Percentiles rank a stretch among this genome's conserved stretches.
Conservation (phyloP, 2,329 filamentous ascomycete genomes). For the Xylaria sp. region DNA sequence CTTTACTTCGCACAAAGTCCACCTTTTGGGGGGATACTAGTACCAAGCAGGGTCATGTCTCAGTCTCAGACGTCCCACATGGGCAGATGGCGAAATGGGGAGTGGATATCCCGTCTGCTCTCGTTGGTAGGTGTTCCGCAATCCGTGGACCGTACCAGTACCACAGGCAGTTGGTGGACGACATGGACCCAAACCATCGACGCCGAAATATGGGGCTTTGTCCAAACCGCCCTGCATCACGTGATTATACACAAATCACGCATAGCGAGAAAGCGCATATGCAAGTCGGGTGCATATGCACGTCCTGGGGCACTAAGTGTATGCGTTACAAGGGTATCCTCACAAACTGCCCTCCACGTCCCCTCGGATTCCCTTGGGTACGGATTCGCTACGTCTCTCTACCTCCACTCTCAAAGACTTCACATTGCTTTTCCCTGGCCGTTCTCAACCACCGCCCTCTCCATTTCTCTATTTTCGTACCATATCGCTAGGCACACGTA, state of each 20-base stretch:
- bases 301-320: too few species aligned
- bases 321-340: too few species aligned
- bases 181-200: neutral
- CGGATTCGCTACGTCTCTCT: neutral
- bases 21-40: neutral
- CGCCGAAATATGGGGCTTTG: neutral
- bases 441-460: neutral
- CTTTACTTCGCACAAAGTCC: neutral
- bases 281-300: neutral
- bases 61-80: too few species aligned
- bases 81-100: neutral
- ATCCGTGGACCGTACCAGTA: too few species aligned
- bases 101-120: neutral
- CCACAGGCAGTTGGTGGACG: neutral
- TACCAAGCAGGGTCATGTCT: too few species aligned
- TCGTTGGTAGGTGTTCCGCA: neutral
- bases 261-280: neutral
- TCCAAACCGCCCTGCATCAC: neutral
- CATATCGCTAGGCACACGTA: neutral
- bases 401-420: neutral
- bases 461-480: neutral
- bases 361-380: neutral
- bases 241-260: neutral
- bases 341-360: too few species aligned
- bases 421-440: neutral